Evolutionary conservation across 139 green algal genomes (phyloP), one percentile per base, ranked within the genome.

Genomic region (Raphidocelis subcapitata): DNA sequence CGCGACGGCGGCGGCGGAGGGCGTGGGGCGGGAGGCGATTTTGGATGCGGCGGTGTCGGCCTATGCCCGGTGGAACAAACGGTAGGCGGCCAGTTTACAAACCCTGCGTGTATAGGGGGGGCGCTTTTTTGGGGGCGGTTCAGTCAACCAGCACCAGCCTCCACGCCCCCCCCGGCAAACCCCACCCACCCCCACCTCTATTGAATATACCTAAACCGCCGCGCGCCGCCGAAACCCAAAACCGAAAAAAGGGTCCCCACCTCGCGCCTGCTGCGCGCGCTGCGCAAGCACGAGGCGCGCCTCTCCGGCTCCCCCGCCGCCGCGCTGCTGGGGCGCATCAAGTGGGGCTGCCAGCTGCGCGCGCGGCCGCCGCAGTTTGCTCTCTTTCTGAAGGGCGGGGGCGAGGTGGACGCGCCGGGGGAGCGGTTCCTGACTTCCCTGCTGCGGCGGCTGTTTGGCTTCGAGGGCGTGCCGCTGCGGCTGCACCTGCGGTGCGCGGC

Each of bases 341-440:
- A 85, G 49, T 96, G 69, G 69, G 28, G 44, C 10, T 36, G 54
- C 2, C 88, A 94, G 81, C 70, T 94, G 21, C 89, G 89, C 65
- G 60, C 82, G 1, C 80, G 91, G 3, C 91, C 91, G 16, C 91
- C 91, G n/a, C 90, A 84, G 10, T 96, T 97, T 84, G 80, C 77
- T 5, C 80, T 81, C 12, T 93, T 88, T 57, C 41, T 93, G 47
- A 63, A 65, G 12, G 87, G 89, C 28, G 79, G 36, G 14, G 23
- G 61, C 1, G 52, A 47, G 12, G 69, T 84, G 20, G 54, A 73
- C 16, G 75, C 79, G 12, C 46, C 35, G 18, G 78, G 74, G 16
- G 28, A 67, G 31, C 60, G 77, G 28, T 89, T 86, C 60, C 62
- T 92, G 28, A 31, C 77, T 14, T 76, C 69, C 16, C 69, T 82